Evolutionary conservation across 116 monocot species (phyloP).

Genomic region (Trichopus zeylanicus): DNA sequence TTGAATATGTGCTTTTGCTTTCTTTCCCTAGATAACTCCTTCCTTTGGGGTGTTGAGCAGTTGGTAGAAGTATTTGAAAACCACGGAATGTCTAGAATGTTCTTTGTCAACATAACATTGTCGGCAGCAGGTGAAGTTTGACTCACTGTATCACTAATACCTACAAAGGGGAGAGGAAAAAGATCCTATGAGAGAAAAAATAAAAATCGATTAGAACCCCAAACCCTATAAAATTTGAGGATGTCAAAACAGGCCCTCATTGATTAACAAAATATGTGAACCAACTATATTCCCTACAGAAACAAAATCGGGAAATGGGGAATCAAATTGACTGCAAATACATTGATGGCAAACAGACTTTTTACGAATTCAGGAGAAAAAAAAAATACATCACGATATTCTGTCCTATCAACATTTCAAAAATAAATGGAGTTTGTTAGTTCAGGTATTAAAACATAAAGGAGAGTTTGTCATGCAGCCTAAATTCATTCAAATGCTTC

Average conservation of each 20-base stretch:
- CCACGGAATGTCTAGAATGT: conserved; percentile 43
- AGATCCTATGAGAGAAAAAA: neutral
- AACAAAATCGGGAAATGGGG: no score
- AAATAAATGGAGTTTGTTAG: no score
- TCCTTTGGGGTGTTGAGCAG: conserved; percentile 20
- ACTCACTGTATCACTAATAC: neutral
- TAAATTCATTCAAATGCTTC: neutral
- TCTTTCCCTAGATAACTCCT: conserved; percentile 47
- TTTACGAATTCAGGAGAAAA: no score
- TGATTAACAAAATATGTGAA: no score
- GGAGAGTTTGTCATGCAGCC: no score
- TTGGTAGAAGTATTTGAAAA: conserved; percentile 12
- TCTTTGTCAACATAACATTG: conserved; percentile 4
- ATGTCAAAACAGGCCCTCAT: no score
- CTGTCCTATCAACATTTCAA: no score
- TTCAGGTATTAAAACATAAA: no score
- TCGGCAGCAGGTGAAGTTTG: neutral
- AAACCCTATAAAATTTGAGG: neutral
- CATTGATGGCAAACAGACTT: no score
- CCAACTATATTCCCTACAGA: no score
- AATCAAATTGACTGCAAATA: no score
- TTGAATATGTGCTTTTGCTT: conserved; percentile 50
- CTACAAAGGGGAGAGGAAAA: neutral
- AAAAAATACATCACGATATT: no score
- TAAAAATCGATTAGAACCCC: neutral